Percentiles rank a stretch among this genome's conserved stretches.
Evolutionary conservation across 257 asterid species (phyloP).

Genomic region (Solanum paucissectum): DNA sequence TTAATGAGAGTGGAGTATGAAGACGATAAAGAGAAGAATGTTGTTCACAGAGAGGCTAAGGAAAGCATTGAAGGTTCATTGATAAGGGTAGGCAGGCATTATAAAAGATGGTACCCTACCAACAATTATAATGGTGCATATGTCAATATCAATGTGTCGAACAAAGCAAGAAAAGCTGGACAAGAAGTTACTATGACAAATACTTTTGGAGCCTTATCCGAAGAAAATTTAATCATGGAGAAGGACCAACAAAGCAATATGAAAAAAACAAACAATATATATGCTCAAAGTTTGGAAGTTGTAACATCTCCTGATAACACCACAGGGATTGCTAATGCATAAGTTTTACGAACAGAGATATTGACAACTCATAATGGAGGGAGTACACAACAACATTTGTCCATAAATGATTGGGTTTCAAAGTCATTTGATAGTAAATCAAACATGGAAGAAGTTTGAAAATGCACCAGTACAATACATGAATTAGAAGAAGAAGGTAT

Average conservation of each 20-base stretch:
- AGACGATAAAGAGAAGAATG: neutral
- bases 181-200: neutral
- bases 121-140: no score
- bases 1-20: no score
- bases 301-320: neutral
- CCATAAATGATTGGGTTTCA: neutral
- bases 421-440: no score
- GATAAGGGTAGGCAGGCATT: neutral
- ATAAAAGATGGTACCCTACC: neutral
- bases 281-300: neutral
- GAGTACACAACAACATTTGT: neutral
- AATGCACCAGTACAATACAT: neutral
- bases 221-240: no score
- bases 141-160: neutral
- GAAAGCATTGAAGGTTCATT: neutral
- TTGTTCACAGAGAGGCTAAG: neutral
- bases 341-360: no score
- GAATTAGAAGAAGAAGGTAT: neutral
- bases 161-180: neutral
- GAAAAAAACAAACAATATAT: neutral
- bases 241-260: neutral
- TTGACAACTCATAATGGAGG: neutral
- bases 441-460: neutral
- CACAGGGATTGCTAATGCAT: neutral
- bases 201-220: neutral